Evolutionary conservation across 345 rosid genomes (phyloP).

Genomic region (Linum usitatissimum): DNA sequence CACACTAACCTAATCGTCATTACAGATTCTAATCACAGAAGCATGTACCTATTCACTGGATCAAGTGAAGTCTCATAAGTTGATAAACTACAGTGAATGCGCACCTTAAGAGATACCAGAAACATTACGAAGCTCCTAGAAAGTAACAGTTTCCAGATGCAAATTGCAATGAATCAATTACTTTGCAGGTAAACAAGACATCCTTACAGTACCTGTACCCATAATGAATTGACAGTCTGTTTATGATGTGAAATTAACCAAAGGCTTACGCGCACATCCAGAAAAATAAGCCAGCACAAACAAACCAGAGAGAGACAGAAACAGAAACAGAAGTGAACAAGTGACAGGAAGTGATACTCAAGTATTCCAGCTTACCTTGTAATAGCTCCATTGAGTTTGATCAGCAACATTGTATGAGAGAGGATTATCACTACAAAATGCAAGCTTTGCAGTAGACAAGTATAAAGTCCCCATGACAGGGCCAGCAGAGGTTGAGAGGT

Average conservation of each 20-base stretch:
- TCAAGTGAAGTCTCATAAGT: too few relatives aligned
- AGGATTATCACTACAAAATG: conserved; percentile 9
- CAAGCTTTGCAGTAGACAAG: conserved; percentile 10
- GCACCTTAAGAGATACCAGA: background rate
- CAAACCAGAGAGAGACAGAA: too few relatives aligned
- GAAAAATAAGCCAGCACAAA: background rate
- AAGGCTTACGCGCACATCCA: background rate
- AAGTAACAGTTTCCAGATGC: background rate
- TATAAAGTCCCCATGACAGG: conserved; percentile 7
- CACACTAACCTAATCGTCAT: too few relatives aligned
- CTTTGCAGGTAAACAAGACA: background rate
- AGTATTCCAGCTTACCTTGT: background rate
- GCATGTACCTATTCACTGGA: too few relatives aligned
- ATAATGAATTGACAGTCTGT: background rate
- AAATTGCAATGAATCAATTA: background rate
- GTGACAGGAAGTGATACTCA: too few relatives aligned
- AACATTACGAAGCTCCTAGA: background rate
- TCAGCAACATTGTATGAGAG: conserved; percentile 7
- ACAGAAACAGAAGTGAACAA: too few relatives aligned
- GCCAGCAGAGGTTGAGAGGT: conserved; percentile 10
- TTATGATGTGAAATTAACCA: background rate
- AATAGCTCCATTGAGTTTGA: conserved; percentile 8
- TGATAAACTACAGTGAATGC: too few relatives aligned
- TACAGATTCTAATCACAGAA: too few relatives aligned
- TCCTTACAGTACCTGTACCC: background rate